Evolutionary conservation across 768 basidiomycete genomes (phyloP).

Genomic region (Kwoniella sp.): DNA sequence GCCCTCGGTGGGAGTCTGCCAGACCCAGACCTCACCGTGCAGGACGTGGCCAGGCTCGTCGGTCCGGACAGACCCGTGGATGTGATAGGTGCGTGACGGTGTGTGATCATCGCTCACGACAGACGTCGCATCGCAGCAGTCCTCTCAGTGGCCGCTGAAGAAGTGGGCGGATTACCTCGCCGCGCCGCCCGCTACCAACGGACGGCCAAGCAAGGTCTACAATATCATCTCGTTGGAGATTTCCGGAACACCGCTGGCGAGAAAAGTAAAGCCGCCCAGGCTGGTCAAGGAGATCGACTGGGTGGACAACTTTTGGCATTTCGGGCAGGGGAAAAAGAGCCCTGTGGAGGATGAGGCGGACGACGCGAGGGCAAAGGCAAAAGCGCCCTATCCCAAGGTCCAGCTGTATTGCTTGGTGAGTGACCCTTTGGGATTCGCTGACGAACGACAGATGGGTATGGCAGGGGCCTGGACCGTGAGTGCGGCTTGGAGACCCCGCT

Average conservation of each 20-base stretch:
- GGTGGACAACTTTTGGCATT: constrained; percentile 91
- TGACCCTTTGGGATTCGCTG: too few relatives aligned
- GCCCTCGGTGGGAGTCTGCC: constrained; percentile 92
- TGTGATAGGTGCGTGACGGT: constrained; percentile 67
- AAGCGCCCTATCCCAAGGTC: constrained; percentile 65
- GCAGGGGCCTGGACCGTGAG: constrained; percentile 87
- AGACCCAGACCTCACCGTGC: constrained; percentile 62
- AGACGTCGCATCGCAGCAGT: constrained; percentile 85
- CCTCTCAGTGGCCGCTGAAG: constrained; percentile 77
- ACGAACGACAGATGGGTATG: constrained; percentile 70
- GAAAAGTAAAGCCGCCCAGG: constrained; percentile 73
- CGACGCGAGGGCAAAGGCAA: constrained; percentile 13
- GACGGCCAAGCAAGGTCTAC: constrained; percentile 61
- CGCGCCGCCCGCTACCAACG: constrained; percentile 44
- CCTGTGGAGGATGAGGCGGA: constrained; percentile 1
- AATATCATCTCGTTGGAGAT: constrained; percentile 97
- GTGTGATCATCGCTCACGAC: neutral
- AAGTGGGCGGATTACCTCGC: constrained; percentile 80
- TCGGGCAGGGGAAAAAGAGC: constrained; percentile 33
- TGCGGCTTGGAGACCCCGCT: constrained; percentile 2
- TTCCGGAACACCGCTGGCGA: constrained; percentile 74
- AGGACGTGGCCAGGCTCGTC: constrained; percentile 72
- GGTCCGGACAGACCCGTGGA: constrained; percentile 76
- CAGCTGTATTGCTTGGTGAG: constrained; percentile 77
- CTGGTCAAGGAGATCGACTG: constrained; percentile 81